These are phyloP conservation scores for Alnus rubra DNA, from an alignment of 306 rosid genomes.

Conservation along the genomic window DNA sequence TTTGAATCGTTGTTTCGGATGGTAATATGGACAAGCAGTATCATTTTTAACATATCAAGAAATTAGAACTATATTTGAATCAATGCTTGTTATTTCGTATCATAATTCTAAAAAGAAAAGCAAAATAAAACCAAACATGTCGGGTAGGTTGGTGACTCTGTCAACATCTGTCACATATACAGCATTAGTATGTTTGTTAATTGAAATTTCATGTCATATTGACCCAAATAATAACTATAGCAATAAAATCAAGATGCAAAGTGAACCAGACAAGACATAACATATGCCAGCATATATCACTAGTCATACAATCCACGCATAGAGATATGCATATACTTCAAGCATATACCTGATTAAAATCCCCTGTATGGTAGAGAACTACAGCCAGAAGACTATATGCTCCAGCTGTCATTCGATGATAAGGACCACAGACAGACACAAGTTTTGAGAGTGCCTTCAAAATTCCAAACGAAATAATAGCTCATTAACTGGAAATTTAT, in stretches of 20 bases:
- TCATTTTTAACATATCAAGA: background rate
- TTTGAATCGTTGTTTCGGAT: background rate
- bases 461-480: slow-evolving; percentile 38
- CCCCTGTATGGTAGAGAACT: slow-evolving; percentile 95
- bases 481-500: slow-evolving; percentile 16
- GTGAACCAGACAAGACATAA: background rate
- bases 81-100: background rate
- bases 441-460: slow-evolving; percentile 88
- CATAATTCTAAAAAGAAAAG: background rate
- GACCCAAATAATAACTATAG: background rate
- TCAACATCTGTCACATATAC: background rate
- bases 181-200: background rate
- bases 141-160: background rate
- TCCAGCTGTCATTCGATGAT: slow-evolving; percentile 99
- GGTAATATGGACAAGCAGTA: background rate
- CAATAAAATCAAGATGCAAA: background rate
- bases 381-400: slow-evolving; percentile 98
- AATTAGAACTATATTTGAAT: background rate
- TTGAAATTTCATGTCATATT: background rate
- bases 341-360: slow-evolving; percentile 80
- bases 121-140: background rate
- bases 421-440: slow-evolving; percentile 90
- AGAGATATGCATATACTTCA: slow-evolving; percentile 16
- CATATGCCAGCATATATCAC: slow-evolving; percentile 17
- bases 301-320: slow-evolving; percentile 24